These are phyloP conservation scores for Testicularia cyperi DNA, from an alignment of 1,284 basidiomycete genomes.

Conservation along the genomic window DNA sequence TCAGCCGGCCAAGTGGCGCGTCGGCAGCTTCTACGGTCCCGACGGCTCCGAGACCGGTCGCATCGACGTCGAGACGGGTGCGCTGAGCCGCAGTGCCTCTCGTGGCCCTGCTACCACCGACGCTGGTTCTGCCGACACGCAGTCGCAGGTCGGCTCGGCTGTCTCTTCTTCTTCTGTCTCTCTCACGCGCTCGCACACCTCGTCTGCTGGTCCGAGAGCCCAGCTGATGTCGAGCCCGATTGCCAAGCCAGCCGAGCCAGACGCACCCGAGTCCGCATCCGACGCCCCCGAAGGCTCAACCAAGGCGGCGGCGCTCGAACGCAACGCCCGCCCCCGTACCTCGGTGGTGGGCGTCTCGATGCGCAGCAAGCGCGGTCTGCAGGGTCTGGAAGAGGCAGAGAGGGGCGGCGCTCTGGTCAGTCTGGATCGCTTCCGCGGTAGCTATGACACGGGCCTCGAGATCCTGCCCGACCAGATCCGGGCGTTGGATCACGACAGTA, in stretches of 20 bases:
- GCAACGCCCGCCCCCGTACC: constrained; percentile 21
- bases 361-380: constrained; percentile 36
- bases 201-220: constrained; percentile 14
- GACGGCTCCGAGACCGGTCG: constrained; percentile 38
- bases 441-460: constrained; percentile 33
- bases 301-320: constrained; percentile 19
- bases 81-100: constrained; percentile 10
- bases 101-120: constrained; percentile 3
- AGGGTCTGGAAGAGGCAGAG: constrained; percentile 45
- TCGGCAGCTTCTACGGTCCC: constrained; percentile 46
- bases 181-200: constrained; percentile 18
- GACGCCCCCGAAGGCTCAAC: constrained; percentile 10
- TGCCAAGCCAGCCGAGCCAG: neutral
- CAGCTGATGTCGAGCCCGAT: constrained; percentile 27
- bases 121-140: neutral
- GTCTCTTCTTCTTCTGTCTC: constrained; percentile 9
- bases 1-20: no score
- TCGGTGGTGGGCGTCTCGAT: constrained; percentile 33
- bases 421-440: constrained; percentile 33
- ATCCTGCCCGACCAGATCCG: constrained; percentile 40
- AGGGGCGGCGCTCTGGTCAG: constrained; percentile 43
- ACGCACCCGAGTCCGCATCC: neutral
- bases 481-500: constrained; percentile 40
- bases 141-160: neutral
- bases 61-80: constrained; percentile 21